Conservation (phyloP, 306 rosid genomes). For the Medicago lupulina region DNA sequence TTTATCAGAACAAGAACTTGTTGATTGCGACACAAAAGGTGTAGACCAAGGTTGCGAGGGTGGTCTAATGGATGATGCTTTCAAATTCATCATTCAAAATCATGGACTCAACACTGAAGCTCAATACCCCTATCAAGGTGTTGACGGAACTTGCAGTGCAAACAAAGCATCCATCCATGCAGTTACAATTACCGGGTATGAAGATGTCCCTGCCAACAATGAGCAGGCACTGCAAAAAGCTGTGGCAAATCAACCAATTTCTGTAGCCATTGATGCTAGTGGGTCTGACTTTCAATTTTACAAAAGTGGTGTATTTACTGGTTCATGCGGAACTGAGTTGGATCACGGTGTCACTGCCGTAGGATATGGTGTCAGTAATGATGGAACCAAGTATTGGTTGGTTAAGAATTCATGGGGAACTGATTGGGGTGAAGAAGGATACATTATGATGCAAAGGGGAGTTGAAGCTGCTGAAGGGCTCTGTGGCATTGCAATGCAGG, state of each 20-base stretch:
- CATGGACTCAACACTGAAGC: conserved; percentile 2
- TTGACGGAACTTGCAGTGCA: conserved; percentile 8
- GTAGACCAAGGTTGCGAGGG: conserved; percentile 14
- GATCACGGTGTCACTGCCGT: conserved; percentile 11
- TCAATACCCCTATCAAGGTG: neutral
- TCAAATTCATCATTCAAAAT: conserved; percentile 15
- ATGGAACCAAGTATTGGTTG: conserved; percentile 20
- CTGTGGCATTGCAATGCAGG: conserved; percentile 8
- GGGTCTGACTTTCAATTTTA: conserved; percentile 12
- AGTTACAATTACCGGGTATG: neutral
- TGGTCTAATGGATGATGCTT: conserved; percentile 17
- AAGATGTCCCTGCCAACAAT: conserved; percentile 10
- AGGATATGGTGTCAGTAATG: conserved; percentile 4
- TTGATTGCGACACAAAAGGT: conserved; percentile 14
- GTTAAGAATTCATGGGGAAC: conserved; percentile 13
- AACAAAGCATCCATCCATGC: neutral
- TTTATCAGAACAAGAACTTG: conserved; percentile 11
- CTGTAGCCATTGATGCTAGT: conserved; percentile 19
- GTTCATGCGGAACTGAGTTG: conserved; percentile 12
- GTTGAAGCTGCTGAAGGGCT: conserved; percentile 7
- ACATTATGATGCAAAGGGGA: conserved; percentile 27
- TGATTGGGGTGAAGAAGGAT: conserved; percentile 60
- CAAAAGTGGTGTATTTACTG: conserved; percentile 8
- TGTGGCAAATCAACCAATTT: conserved; percentile 10
- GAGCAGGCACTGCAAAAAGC: conserved; percentile 4